Evolutionary conservation across 192 early-diverging fungal genomes (phyloP), one percentile per base, ranked within the genome.

Genomic region (Coemansia sp.): DNA sequence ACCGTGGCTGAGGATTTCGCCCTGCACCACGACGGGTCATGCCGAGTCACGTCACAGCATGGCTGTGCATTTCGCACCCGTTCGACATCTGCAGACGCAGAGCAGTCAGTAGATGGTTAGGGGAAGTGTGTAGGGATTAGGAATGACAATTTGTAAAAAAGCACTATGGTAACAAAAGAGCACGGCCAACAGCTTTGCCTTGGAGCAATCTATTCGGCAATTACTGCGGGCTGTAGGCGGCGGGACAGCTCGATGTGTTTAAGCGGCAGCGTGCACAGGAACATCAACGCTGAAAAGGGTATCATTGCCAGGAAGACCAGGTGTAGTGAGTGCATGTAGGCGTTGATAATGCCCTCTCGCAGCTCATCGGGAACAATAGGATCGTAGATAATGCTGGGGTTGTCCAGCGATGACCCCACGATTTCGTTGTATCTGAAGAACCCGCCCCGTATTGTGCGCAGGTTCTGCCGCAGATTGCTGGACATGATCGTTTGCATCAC

Each of bases 401-500:
- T 80, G 58, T 82, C 74, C 54, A 83, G 26, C 4, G 68, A 64
- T 4, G 81, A 78, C n/a, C 52, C 59, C 34, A 83, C 73, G 4
- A 64, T 30, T 14, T 14, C 5, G 61, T 61, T 34, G 49, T 49
- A 48, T 47, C 18, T 22, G 49, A 12, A 9, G 58, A 50, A 57
- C 16, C 26, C 26, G 12, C 27, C 18, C 7, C 38, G 32, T 12
- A 77, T 27, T 7, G 56, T 52, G 7, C 26, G 25, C 14, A 81
- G 54, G 19, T 26, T 25, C 12, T 41, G 30, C 10, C 67, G 64
- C 16, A 82, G 62, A 44, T 56, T 67, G 56, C 44, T 67, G 65
- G 81, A 83, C 82, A 89, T 83, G 25, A 86, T 68, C 7, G 85
- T 74, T 54, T 82, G 84, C 58, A 84, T 83, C 28, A 85, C 68